Base-by-base conservation (phyloP, 1,284 basidiomycete species). In the Clitocybe nebularis region DNA sequence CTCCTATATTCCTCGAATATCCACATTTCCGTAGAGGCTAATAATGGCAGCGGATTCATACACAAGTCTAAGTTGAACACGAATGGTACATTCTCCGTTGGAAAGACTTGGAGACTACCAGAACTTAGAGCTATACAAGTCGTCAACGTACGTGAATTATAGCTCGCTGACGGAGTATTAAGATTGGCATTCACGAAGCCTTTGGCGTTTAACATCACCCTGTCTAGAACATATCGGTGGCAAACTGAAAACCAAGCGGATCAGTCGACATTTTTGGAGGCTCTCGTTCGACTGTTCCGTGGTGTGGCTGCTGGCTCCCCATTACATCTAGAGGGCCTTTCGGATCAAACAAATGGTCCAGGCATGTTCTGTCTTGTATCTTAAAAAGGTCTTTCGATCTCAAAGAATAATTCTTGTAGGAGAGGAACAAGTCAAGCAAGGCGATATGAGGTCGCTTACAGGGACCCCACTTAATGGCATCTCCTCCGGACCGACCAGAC, bases 51-150 rank as follows among this genome's bases (percentile, higher is more conserved):
- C 45, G 88, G 84, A 5, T 83, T 85, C 57, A 74, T 97, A 17
- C 93, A 99, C 75, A 99, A 99, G 66, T 93, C 93, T 5, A 98
- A 98, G 66, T 68, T 92, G 46, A 99, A 99, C 62, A 84, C 86
- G 26, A 99, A 98, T 58, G 89, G 90, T 26, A 83, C 89, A 0
- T 99, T 96, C 68, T 97, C 93, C 14, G 91, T 97, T 42, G 96
- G 96, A 16, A 99, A 99, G 72, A 93, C 94, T 6, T 99, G 96
- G 96, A 79, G 75, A 49, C 64, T 98, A 30, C 67, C 80, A 36
- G 92, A 95, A 59, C 74, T 99, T 50, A 75, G 86, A 42, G 81
- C 70, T 23, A 62, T 99, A 35, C 84, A 93, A 51, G 84, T 94
- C 32, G 52, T 81, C 24, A 75, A 74, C 55, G 93, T 93, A 60